Conservation (phyloP, 108 stramenopile species). For the Epithemia pelagica region DNA sequence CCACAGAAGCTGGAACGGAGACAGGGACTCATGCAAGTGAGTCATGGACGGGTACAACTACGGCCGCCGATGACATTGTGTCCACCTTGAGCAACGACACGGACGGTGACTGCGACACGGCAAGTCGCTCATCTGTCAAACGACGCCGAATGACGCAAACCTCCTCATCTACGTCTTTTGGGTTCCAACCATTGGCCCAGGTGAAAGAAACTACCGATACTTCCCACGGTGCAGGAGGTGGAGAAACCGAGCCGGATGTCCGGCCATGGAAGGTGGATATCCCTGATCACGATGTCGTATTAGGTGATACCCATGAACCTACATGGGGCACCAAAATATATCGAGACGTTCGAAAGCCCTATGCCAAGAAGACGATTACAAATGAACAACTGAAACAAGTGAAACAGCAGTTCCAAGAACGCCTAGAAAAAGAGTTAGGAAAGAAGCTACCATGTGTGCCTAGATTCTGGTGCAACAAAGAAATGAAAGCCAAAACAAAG, state of each 20-base stretch:
- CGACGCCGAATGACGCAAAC: not conserved
- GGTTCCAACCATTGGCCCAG: not conserved
- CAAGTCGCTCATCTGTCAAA: not conserved
- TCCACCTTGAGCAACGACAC: not conserved
- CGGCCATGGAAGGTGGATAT: not conserved
- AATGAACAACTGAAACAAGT: not conserved
- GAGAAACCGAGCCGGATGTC: not conserved
- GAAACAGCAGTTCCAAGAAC: not conserved
- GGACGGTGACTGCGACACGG: not conserved
- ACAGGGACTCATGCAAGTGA: not conserved
- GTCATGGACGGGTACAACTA: not conserved
- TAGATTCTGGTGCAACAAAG: not conserved
- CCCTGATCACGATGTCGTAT: not conserved
- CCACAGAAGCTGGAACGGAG: not conserved
- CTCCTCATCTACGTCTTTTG: not conserved
- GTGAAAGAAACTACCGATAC: not conserved
- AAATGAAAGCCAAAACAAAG: not conserved
- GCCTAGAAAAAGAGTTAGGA: not conserved
- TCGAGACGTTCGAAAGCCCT: not conserved
- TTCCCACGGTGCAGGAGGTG: not conserved
- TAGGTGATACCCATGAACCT: slow-evolving; percentile 5
- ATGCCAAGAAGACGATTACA: slow-evolving; percentile 2
- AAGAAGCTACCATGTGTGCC: not conserved
- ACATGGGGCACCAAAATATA: slow-evolving; percentile 1
- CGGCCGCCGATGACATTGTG: not conserved